Percentiles rank a stretch among this genome's conserved stretches.
phyloP scores from a whole-genome alignment of 495 filamentous ascomycete species.

The Aspergillus egyptiacus region DNA sequence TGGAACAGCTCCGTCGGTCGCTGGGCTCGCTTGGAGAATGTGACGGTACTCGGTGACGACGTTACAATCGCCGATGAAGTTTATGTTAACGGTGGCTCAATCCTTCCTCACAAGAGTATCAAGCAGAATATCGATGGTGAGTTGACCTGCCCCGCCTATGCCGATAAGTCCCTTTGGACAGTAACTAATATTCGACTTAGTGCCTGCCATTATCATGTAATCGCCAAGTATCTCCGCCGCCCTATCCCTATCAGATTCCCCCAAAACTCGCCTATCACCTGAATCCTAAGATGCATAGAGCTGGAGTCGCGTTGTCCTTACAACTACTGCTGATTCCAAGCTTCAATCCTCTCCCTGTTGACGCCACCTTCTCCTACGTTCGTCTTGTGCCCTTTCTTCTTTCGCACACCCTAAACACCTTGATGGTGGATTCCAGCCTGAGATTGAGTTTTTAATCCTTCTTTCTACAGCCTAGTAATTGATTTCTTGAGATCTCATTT shows the following conservation, averaged over 20 bases:
- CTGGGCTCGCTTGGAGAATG: slow-evolving; percentile 97
- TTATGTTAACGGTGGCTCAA: slow-evolving; percentile 95
- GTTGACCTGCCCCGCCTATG: slow-evolving; percentile 15
- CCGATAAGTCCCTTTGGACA: background rate
- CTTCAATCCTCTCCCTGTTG: slow-evolving; percentile 11
- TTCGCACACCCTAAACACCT: slow-evolving; percentile 16
- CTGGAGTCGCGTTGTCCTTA: slow-evolving; percentile 39
- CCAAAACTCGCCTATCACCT: slow-evolving; percentile 17
- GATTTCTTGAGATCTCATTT: slow-evolving; percentile 9
- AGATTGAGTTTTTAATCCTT: slow-evolving; percentile 4
- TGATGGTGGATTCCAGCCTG: slow-evolving; percentile 22
- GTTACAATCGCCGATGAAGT: slow-evolving; percentile 99
- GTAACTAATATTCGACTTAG: slow-evolving; percentile 30
- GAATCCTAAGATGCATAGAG: slow-evolving; percentile 36
- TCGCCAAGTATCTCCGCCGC: slow-evolving; percentile 14
- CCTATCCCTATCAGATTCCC: slow-evolving; percentile 27
- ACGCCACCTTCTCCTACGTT: slow-evolving; percentile 11
- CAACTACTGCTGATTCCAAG: slow-evolving; percentile 25
- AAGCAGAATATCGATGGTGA: slow-evolving; percentile 93
- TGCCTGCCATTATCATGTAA: slow-evolving; percentile 86
- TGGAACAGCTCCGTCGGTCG: slow-evolving; percentile 96
- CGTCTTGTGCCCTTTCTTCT: background rate
- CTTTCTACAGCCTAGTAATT: slow-evolving; percentile 14
- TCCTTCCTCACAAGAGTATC: slow-evolving; percentile 98
- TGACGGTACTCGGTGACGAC: slow-evolving; percentile 94